Base-by-base conservation (phyloP, 768 basidiomycete species). In the Suillus subalutaceus region DNA sequence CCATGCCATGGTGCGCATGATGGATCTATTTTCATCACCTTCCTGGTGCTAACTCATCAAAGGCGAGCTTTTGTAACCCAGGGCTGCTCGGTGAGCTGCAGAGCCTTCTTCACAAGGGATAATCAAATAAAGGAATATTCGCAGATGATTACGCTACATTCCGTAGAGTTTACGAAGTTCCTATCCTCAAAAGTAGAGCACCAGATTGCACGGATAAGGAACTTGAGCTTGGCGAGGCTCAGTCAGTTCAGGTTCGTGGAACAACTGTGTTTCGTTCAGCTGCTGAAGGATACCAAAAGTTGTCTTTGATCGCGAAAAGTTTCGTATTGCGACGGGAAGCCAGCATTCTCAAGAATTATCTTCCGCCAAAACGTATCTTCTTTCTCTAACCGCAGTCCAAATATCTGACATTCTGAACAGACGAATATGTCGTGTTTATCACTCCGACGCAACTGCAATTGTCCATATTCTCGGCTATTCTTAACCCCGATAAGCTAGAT, bases 391-490 rank as follows among this genome's bases (percentile, higher is more conserved):
- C 37, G 20, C 30, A 48, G 66, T 37, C 67, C 46, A 40, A 4
- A 35, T 69, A 50, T 66, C 52, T 53, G 20, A 26, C 20, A 35
- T 52, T 10, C 15, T 40, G 20, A 32, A 9, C 68, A 99, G 97
- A 93, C 73, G 97, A 99, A 88, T 98, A 97, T 74, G 92, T 97
- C n/a, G 89, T 99, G n/a, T 99, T 99, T 75, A 84, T 97, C 38
- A 89, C 89, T 6, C 97, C 97, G 0, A 96, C 95, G 0, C 59
- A 78, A n/a, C 79, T 97, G 20, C 97, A 99, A 71, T 77, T 93
- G 7, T 81, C 86, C 15, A 90, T 99, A 71, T 94, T 96, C 72
- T 79, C 82, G 12, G 88, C 84, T 52, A 88, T 98, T 13, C 85
- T 99, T 8, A 83, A 87, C 37, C 88, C 90, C 0, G 87, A 89